Conservation (phyloP, 495 filamentous ascomycete species). For the Penicillium parvum region DNA sequence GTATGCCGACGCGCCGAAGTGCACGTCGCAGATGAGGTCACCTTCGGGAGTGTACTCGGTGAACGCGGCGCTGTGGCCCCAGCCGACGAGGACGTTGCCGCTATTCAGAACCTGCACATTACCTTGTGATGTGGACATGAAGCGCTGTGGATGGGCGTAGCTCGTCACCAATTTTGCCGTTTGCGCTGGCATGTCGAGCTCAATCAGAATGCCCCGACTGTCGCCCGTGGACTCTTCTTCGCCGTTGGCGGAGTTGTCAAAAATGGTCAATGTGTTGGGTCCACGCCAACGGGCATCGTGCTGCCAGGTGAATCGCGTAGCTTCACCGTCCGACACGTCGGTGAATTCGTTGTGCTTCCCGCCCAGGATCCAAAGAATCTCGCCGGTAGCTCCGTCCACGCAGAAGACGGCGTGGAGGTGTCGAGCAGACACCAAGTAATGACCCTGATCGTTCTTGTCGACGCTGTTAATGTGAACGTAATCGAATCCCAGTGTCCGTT, state of each 20-base stretch:
- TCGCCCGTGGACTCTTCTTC: conserved; percentile 19
- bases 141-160: conserved; percentile 30
- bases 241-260: conserved; percentile 43
- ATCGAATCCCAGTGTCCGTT: conserved; percentile 29
- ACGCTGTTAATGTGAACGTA: conserved; percentile 58
- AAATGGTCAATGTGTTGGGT: conserved; percentile 41
- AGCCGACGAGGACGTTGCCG: conserved; percentile 53
- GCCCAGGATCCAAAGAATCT: conserved; percentile 51
- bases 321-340: conserved; percentile 36
- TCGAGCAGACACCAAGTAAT: conserved; percentile 52
- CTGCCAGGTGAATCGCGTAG: conserved; percentile 49
- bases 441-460: conserved; percentile 49
- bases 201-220: conserved; percentile 29
- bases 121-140: conserved; percentile 51
- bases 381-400: conserved; percentile 48
- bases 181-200: conserved; percentile 23
- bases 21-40: conserved; percentile 41
- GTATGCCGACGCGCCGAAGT: conserved; percentile 35
- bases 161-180: conserved; percentile 18
- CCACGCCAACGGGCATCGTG: conserved; percentile 48
- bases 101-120: conserved; percentile 51
- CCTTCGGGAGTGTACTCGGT: conserved; percentile 53
- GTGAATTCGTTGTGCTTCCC: conserved; percentile 46
- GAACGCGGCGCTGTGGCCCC: conserved; percentile 52
- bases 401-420: conserved; percentile 43